phyloP scores from a whole-genome alignment of 2,329 filamentous ascomycete genomes.

The Calonectria pauciramosa region DNA sequence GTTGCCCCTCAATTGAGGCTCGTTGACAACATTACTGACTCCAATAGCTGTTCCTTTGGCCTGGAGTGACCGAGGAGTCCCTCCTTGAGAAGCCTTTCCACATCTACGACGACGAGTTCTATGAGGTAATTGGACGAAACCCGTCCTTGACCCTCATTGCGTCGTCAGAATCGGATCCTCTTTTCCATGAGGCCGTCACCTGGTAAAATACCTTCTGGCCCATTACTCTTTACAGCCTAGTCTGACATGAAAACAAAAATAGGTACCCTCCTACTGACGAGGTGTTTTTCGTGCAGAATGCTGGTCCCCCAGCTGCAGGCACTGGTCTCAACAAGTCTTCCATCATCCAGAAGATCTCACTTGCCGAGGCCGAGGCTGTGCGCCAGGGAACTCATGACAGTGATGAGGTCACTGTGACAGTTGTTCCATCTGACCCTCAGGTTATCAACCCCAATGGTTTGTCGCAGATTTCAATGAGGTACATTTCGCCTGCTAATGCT shows the following conservation, averaged over 20 bases:
- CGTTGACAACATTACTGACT: background rate
- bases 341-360: slow-evolving; percentile 64
- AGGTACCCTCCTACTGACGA: slow-evolving; percentile 62
- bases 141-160: slow-evolving; percentile 66
- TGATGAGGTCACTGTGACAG: slow-evolving; percentile 56
- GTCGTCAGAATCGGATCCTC: slow-evolving; percentile 57
- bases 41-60: slow-evolving; percentile 37
- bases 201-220: slow-evolving; percentile 49
- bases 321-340: slow-evolving; percentile 66
- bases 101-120: slow-evolving; percentile 64
- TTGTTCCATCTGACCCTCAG: slow-evolving; percentile 57
- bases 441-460: slow-evolving; percentile 66
- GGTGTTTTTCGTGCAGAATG: slow-evolving; percentile 68
- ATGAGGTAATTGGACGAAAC: slow-evolving; percentile 61
- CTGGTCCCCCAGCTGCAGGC: slow-evolving; percentile 60
- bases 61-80: slow-evolving; percentile 38
- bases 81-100: slow-evolving; percentile 42
- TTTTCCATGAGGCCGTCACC: slow-evolving; percentile 70
- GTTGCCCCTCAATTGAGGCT: background rate
- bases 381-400: slow-evolving; percentile 14
- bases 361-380: slow-evolving; percentile 56
- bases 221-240: background rate
- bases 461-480: background rate
- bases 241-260: background rate
- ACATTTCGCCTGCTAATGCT: background rate